These are phyloP conservation scores for Gossypium lobatum DNA, from an alignment of 441 rosid genomes.

Conservation along the genomic window DNA sequence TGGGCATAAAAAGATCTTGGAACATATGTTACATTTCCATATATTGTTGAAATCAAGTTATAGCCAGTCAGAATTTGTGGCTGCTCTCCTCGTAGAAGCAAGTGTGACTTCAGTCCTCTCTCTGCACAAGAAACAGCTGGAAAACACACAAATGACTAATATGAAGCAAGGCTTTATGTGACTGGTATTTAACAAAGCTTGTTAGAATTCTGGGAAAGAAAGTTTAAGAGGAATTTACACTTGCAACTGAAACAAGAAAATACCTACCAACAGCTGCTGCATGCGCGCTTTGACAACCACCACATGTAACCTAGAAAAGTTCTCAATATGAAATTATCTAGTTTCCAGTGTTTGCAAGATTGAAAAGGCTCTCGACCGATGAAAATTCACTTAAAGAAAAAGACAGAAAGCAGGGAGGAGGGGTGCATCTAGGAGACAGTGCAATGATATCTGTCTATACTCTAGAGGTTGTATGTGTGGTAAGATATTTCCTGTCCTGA, in stretches of 20 bases:
- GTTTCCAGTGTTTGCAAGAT: constrained; percentile 17
- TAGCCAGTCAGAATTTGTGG: constrained; percentile 78
- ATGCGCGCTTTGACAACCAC: constrained; percentile 94
- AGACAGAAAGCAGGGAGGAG: neutral
- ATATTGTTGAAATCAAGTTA: constrained; percentile 64
- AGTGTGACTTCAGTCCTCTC: constrained; percentile 74
- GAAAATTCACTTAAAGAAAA: neutral
- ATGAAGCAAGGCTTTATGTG: constrained; percentile 11
- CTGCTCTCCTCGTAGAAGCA: constrained; percentile 83
- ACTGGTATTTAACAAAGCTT: neutral
- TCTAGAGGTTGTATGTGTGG: neutral
- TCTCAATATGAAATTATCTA: constrained; percentile 21
- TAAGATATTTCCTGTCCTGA: neutral
- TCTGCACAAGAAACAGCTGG: constrained; percentile 92
- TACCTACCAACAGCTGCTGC: constrained; percentile 76
- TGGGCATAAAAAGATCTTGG: constrained; percentile 66
- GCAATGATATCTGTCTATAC: neutral
- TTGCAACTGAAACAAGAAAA: neutral
- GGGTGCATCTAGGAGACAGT: neutral
- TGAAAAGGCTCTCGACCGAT: neutral
- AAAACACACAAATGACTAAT: constrained; percentile 18
- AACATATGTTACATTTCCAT: constrained; percentile 61
- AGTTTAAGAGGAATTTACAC: constrained; percentile 5
- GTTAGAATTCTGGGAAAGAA: neutral
- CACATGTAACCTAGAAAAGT: constrained; percentile 81